Percentiles rank a stretch among this genome's conserved stretches.
phyloP scores from a whole-genome alignment of 371 early-diverging fungal genomes.

The Modicella reniformis region DNA sequence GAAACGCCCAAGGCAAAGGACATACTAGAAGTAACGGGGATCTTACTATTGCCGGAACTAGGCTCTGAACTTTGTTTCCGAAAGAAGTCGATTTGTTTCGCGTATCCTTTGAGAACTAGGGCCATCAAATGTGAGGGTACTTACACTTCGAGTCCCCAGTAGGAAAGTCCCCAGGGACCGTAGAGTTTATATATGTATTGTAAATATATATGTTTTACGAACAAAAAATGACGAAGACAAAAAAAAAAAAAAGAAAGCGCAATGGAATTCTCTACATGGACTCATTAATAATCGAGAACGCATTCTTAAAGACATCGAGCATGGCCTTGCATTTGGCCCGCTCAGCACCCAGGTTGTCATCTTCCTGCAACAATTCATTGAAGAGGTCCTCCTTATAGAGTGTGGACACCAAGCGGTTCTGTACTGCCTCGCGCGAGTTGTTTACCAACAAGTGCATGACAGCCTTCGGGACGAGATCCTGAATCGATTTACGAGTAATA shows the following conservation, averaged over 20 bases:
- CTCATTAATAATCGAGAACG: constrained; percentile 80
- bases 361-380: constrained; percentile 81
- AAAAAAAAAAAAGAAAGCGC: not conserved
- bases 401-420: constrained; percentile 83
- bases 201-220: constrained; percentile 9
- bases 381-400: constrained; percentile 84
- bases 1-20: too few species aligned
- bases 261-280: constrained; percentile 59
- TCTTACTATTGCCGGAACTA: too few species aligned
- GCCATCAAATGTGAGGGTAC: too few species aligned
- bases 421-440: constrained; percentile 78
- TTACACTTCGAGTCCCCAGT: too few species aligned
- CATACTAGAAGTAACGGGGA: too few species aligned
- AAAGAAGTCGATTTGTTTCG: too few species aligned
- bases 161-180: too few species aligned
- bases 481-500: constrained; percentile 84
- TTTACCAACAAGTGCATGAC: constrained; percentile 89
- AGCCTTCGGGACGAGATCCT: constrained; percentile 93
- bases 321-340: constrained; percentile 80
- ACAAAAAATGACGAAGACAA: constrained; percentile 6
- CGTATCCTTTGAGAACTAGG: too few species aligned
- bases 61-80: too few species aligned
- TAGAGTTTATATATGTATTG: too few species aligned
- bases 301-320: constrained; percentile 82
- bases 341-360: constrained; percentile 76